A percentile compares a stretch with the other conserved stretches of the same genome.
phyloP scores from a whole-genome alignment of 805 yeast species.

The Suhomyces xylopsoci region DNA sequence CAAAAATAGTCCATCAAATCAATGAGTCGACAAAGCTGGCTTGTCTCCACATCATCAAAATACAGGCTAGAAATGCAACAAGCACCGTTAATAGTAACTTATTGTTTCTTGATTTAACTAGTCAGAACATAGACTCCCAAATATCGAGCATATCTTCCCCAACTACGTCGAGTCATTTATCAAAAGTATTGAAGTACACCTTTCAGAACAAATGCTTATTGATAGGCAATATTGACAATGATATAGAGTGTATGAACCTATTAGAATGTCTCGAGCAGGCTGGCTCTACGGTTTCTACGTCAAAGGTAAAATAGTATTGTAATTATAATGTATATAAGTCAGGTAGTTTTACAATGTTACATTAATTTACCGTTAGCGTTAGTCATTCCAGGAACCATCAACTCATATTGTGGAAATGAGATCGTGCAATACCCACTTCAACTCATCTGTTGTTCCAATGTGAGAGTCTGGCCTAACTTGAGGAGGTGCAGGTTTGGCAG shows the following conservation, averaged over 20 bases:
- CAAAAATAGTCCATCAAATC: neutral
- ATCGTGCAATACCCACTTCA: conserved; percentile 70
- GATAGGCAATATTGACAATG: conserved; percentile 20
- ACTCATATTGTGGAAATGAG: conserved; percentile 43
- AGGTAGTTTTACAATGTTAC: conserved; percentile 4
- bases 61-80: conserved; percentile 7
- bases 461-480: conserved; percentile 26
- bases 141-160: conserved; percentile 1
- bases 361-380: neutral
- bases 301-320: neutral
- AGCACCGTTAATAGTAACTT: conserved; percentile 10
- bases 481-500: conserved; percentile 2
- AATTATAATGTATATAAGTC: neutral
- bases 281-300: neutral
- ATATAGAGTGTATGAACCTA: neutral
- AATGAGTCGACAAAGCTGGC: neutral
- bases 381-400: neutral
- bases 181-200: conserved; percentile 7
- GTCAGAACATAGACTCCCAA: conserved; percentile 4
- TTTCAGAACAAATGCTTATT: conserved; percentile 30
- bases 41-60: conserved; percentile 10
- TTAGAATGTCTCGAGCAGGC: neutral
- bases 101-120: conserved; percentile 13
- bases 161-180: neutral
- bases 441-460: conserved; percentile 62